phyloP scores from a whole-genome alignment of 2,329 filamentous ascomycete genomes.

The Colletotrichum shisoi region DNA sequence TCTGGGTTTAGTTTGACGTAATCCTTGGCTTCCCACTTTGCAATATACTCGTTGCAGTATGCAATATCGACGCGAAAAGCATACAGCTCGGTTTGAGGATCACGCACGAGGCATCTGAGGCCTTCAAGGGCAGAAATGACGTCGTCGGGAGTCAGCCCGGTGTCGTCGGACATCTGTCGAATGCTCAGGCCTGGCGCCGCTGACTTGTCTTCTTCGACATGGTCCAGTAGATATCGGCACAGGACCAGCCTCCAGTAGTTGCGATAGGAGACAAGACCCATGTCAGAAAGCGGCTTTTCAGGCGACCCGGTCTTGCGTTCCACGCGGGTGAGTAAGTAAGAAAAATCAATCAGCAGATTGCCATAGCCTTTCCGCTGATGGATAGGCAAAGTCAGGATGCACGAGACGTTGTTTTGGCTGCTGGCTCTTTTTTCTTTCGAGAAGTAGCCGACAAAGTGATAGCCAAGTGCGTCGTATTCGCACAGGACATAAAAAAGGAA shows the following conservation, averaged over 20 bases:
- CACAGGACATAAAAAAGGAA: slow-evolving; percentile 98
- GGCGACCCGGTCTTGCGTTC: slow-evolving; percentile 95
- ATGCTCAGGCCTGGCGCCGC: slow-evolving; percentile 61
- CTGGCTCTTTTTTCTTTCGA: slow-evolving; percentile 97
- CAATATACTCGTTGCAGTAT: slow-evolving; percentile 87
- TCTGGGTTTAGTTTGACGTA: slow-evolving; percentile 85
- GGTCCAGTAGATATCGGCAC: slow-evolving; percentile 80
- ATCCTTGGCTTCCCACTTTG: slow-evolving; percentile 86
- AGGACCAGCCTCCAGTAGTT: slow-evolving; percentile 95
- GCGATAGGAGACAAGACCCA: slow-evolving; percentile 95
- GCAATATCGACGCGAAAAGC: slow-evolving; percentile 85
- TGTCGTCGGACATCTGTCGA: slow-evolving; percentile 80
- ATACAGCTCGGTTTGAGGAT: slow-evolving; percentile 87
- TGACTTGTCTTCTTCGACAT: slow-evolving; percentile 50
- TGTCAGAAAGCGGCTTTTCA: slow-evolving; percentile 96
- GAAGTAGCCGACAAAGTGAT: slow-evolving; percentile 98
- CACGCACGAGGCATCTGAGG: slow-evolving; percentile 84
- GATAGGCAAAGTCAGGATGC: slow-evolving; percentile 93
- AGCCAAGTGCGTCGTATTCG: slow-evolving; percentile 88
- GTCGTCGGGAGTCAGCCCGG: slow-evolving; percentile 95
- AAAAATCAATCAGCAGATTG: slow-evolving; percentile 96
- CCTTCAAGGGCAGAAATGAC: slow-evolving; percentile 94
- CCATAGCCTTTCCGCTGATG: slow-evolving; percentile 98
- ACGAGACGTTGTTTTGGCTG: slow-evolving; percentile 96
- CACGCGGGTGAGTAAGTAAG: slow-evolving; percentile 90